These are phyloP conservation scores for Akanthomyces uredinophilus DNA, from an alignment of 2,329 filamentous ascomycete species.

Conservation along the genomic window DNA sequence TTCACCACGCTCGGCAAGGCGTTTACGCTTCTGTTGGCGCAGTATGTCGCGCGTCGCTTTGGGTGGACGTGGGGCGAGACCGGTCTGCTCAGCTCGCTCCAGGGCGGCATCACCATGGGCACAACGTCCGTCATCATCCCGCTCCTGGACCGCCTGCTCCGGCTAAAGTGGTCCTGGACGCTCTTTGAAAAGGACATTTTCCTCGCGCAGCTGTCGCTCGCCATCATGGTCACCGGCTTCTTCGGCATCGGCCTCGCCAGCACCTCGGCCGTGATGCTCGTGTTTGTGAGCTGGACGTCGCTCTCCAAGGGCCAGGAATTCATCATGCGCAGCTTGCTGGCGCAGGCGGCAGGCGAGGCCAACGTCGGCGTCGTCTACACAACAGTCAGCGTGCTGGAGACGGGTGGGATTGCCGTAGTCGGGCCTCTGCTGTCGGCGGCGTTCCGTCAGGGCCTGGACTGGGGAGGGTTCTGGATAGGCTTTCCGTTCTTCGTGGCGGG, in stretches of 20 bases:
- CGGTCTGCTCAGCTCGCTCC: no score
- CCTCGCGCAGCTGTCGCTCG: not conserved
- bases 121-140: not conserved
- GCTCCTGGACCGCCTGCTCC: not conserved
- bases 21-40: not conserved
- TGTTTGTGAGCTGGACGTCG: not conserved
- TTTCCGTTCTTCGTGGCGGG: not conserved
- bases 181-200: not conserved
- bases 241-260: not conserved
- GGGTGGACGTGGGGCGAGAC: conserved; percentile 1
- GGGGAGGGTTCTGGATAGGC: not conserved
- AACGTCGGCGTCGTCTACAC: conserved; percentile 1
- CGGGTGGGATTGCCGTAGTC: not conserved
- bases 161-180: not conserved
- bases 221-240: not conserved
- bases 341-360: not conserved
- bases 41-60: conserved; percentile 1
- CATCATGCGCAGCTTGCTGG: conserved; percentile 8
- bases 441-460: not conserved
- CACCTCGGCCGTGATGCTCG: not conserved
- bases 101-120: not conserved
- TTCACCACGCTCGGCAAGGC: conserved; percentile 1
- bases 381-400: conserved; percentile 3
- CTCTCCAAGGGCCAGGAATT: not conserved
- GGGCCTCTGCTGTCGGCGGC: not conserved